These are phyloP conservation scores for Nitzschia sp. DNA, from an alignment of 108 stramenopile genomes.

Conservation along the genomic window DNA sequence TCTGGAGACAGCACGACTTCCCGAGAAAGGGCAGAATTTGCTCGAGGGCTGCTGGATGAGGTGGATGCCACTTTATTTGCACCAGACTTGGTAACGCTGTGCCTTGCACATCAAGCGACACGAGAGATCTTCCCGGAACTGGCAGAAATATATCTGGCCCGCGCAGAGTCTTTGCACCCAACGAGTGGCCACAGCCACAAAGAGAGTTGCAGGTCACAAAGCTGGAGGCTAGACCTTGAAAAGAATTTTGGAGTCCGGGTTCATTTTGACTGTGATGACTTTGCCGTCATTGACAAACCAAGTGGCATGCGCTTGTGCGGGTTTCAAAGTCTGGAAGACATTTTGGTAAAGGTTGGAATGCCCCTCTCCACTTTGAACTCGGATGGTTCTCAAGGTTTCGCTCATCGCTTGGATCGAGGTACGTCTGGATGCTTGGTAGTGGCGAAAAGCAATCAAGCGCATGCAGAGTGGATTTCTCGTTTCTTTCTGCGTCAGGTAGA, in stretches of 20 bases:
- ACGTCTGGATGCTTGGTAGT: slow-evolving; percentile 66
- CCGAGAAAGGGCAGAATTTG: not conserved
- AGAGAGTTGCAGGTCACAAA: too few relatives aligned
- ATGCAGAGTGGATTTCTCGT: slow-evolving; percentile 49
- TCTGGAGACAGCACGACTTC: not conserved
- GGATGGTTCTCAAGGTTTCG: slow-evolving; percentile 61
- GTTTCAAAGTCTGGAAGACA: slow-evolving; percentile 57
- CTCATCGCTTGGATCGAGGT: slow-evolving; percentile 79
- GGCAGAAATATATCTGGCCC: too few relatives aligned
- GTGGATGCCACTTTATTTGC: slow-evolving; percentile 8
- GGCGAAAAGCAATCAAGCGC: slow-evolving; percentile 65
- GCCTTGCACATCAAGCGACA: slow-evolving; percentile 13
- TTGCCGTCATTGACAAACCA: slow-evolving; percentile 62
- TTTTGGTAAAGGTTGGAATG: slow-evolving; percentile 47
- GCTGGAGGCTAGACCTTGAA: not conserved
- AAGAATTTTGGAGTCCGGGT: slow-evolving; percentile 35
- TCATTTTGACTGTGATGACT: slow-evolving; percentile 49
- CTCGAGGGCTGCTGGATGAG: not conserved
- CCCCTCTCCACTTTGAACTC: slow-evolving; percentile 63
- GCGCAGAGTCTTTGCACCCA: too few relatives aligned
- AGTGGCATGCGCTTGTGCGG: slow-evolving; percentile 40
- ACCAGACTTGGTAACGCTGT: slow-evolving; percentile 27
- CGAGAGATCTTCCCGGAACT: not conserved
- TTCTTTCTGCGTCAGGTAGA: slow-evolving; percentile 59
- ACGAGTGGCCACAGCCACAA: too few relatives aligned